Percentiles rank a stretch among this genome's conserved stretches.
Conservation (phyloP, 2,329 filamentous ascomycete genomes). For the Dactylellina drechsleri region DNA sequence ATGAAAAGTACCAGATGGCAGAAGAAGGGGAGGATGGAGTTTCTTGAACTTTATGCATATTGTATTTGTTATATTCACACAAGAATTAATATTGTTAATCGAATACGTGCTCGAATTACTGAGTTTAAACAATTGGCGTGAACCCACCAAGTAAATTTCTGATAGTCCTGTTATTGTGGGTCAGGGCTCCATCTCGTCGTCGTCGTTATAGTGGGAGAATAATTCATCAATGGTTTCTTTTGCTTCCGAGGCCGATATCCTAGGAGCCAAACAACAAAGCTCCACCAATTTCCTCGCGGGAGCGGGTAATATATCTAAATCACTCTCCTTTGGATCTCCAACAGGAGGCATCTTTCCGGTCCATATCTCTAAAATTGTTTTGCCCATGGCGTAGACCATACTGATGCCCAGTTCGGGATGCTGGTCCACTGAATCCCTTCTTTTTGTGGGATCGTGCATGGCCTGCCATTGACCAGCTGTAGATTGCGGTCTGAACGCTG, state of each 20-base stretch:
- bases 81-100: too few relatives aligned
- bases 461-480: constrained; percentile 27
- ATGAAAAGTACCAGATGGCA: too few relatives aligned
- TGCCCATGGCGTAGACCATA: constrained; percentile 54
- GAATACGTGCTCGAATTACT: too few relatives aligned
- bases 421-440: constrained; percentile 36
- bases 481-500: constrained; percentile 23
- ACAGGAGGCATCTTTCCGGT: constrained; percentile 26
- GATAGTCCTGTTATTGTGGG: too few relatives aligned
- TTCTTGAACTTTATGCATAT: not conserved
- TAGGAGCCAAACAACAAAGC: constrained; percentile 31
- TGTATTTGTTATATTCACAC: not conserved
- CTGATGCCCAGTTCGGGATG: constrained; percentile 40
- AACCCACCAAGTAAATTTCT: too few relatives aligned
- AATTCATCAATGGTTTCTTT: constrained; percentile 24
- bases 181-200: constrained; percentile 14
- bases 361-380: constrained; percentile 52
- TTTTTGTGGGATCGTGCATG: constrained; percentile 7
- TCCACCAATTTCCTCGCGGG: constrained; percentile 36
- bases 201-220: constrained; percentile 25
- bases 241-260: constrained; percentile 28
- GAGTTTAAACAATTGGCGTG: too few relatives aligned
- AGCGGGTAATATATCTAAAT: constrained; percentile 17
- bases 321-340: constrained; percentile 30
- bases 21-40: too few relatives aligned